These are phyloP conservation scores for Teunomyces aglyptinius DNA, from an alignment of 805 yeast genomes.

Conservation along the genomic window DNA sequence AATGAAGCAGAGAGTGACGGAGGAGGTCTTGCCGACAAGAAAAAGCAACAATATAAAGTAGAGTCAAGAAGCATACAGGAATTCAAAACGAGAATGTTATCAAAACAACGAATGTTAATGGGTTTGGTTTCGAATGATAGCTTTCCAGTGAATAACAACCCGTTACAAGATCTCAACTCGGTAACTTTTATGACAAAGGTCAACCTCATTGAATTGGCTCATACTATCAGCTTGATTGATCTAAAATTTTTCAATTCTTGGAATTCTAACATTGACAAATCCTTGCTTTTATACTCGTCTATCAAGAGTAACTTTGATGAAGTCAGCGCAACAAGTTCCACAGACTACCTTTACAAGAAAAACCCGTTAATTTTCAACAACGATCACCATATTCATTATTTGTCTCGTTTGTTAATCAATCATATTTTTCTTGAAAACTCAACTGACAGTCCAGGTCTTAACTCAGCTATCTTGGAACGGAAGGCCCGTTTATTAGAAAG, in stretches of 20 bases:
- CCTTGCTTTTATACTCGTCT: conserved; percentile 61
- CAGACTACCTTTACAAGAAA: conserved; percentile 43
- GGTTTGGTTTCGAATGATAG: conserved; percentile 21
- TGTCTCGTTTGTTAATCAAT: conserved; percentile 65
- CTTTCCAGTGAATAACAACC: conserved; percentile 12
- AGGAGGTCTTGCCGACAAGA: background rate
- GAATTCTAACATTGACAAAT: conserved; percentile 79
- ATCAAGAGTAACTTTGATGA: conserved; percentile 20
- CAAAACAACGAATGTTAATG: conserved; percentile 44
- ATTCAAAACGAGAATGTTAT: conserved; percentile 52
- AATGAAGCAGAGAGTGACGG: conserved; percentile 6
- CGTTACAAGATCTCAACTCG: conserved; percentile 31
- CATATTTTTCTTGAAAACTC: conserved; percentile 63
- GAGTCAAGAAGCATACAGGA: conserved; percentile 36
- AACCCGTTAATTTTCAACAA: conserved; percentile 81
- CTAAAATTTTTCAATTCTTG: conserved; percentile 62
- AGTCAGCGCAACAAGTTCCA: conserved; percentile 1
- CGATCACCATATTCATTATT: conserved; percentile 64
- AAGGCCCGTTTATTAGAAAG: conserved; percentile 69
- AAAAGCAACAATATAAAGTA: background rate
- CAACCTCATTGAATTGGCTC: conserved; percentile 54
- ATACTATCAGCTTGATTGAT: conserved; percentile 66
- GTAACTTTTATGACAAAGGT: conserved; percentile 52
- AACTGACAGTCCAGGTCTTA: conserved; percentile 7
- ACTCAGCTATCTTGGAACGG: conserved; percentile 26